phyloP scores from a whole-genome alignment of 2,329 filamentous ascomycete genomes.

The Polychaeton citri region DNA sequence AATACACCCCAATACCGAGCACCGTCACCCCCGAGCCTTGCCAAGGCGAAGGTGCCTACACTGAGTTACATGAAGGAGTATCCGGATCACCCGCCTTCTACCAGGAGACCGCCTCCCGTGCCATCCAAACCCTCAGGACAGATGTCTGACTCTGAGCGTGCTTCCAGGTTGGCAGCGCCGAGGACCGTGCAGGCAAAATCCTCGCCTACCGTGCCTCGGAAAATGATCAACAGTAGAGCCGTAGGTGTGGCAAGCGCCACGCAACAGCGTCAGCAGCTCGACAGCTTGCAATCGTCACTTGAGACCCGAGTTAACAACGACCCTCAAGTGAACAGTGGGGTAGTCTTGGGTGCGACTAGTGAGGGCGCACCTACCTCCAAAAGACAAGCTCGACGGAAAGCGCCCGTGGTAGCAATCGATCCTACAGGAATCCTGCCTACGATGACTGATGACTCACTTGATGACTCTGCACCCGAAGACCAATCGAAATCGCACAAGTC shows the following conservation, averaged over 20 bases:
- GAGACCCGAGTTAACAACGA: conserved; percentile 6
- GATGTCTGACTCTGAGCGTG: conserved; percentile 11
- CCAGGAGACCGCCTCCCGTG: conserved; percentile 15
- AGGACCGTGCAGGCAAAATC: conserved; percentile 12
- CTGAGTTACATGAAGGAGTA: conserved; percentile 36
- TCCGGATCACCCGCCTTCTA: conserved; percentile 24
- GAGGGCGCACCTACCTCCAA: conserved; percentile 8
- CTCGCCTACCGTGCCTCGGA: conserved; percentile 19
- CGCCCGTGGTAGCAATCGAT: conserved; percentile 1
- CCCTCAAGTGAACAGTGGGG: conserved; percentile 1
- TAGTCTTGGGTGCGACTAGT: conserved; percentile 6
- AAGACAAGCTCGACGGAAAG: conserved; percentile 12
- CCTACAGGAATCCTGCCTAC: conserved; percentile 28
- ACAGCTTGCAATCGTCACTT: conserved; percentile 12
- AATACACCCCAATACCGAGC: not conserved
- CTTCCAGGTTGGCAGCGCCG: conserved; percentile 7
- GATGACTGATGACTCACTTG: conserved; percentile 31
- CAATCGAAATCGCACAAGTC: conserved; percentile 1
- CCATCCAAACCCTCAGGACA: conserved; percentile 10
- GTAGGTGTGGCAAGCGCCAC: conserved; percentile 20
- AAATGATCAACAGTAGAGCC: conserved; percentile 17
- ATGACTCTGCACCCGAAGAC: conserved; percentile 29
- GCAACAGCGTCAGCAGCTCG: conserved; percentile 19
- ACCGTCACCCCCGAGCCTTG: not conserved
- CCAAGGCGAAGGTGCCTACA: not conserved